Evolutionary conservation across 345 rosid species (phyloP), one percentile per base, ranked within the genome.

Genomic region (Gossypium mustelinum): DNA sequence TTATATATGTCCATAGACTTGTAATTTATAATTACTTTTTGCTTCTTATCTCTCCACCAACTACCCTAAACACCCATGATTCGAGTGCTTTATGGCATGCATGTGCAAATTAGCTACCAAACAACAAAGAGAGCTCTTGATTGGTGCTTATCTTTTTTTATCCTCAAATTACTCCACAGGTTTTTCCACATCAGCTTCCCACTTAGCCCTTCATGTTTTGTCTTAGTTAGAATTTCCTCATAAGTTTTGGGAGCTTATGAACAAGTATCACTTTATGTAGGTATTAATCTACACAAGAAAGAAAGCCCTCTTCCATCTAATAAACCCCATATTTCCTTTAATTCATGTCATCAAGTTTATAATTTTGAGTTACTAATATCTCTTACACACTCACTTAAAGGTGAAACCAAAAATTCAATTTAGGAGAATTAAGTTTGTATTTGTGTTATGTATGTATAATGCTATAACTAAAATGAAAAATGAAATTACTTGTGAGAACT

Each of bases 41-140:
- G 25, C n/a, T 9, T 52, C 60, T 59, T 29, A 29, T 39, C 64
- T 39, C 44, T 16, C 43, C 54, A 54, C 77, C 56, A 34, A 50
- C 48, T 71, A 81, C 54, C 25, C 25, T 74, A 59, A 61, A 74
- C 43, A 70, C 20, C 50, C 62, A 69, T 78, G 41, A 72, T 57
- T 73, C 20, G 52, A 57, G 79, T 75, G 82, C 2, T 76, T 84
- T 66, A 20, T 56, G 60, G 57, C 64, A 67, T 77, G 79, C 45
- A 73, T 69, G 65, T 78, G 80, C 77, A 68, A 70, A 61, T 14
- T 27, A 78, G 57, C 47, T 24, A 68, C 67, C 68, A 75, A 57
- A 24, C 58, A 25, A 55, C 44, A 57, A 68, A 44, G 18, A 52
- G 5, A 62, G 63, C 43, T 65, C 16, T 9, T 34, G 50, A 74